phyloP scores from a whole-genome alignment of 73 alveolate species.

The Uronychia setigera region DNA sequence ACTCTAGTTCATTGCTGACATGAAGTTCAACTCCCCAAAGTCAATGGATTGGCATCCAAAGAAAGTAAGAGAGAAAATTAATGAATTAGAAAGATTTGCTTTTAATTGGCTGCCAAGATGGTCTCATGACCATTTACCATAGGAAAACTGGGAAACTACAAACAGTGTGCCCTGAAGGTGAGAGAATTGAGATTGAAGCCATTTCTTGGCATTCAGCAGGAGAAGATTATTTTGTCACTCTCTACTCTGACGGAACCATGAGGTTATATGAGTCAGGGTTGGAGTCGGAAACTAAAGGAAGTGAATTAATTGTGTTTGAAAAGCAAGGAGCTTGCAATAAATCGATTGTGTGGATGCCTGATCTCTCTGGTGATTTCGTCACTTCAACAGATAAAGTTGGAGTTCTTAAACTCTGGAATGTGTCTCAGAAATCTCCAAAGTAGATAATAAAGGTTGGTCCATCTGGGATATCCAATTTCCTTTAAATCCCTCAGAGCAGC shows the following conservation, averaged over 20 bases:
- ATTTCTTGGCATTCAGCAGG: constrained; percentile 53
- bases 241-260: constrained; percentile 63
- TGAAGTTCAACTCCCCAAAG: not conserved
- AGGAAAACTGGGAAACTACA: constrained; percentile 1
- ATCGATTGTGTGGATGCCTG: constrained; percentile 75
- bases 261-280: constrained; percentile 1
- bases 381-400: constrained; percentile 75
- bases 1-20: not conserved
- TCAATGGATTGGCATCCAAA: constrained; percentile 58
- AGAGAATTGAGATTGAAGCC: constrained; percentile 10
- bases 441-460: constrained; percentile 70
- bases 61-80: constrained; percentile 6
- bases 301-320: constrained; percentile 52
- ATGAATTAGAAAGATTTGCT: constrained; percentile 28
- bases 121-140: constrained; percentile 29
- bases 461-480: constrained; percentile 43
- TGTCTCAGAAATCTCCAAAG: constrained; percentile 70
- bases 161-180: not conserved
- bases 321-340: constrained; percentile 74
- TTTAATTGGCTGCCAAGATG: constrained; percentile 62
- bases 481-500: not conserved
- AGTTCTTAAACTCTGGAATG: constrained; percentile 83
- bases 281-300: not conserved
- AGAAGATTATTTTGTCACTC: constrained; percentile 54
- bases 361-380: constrained; percentile 86